Evolutionary conservation across 2,329 filamentous ascomycete genomes (phyloP).

Genomic region (Penicillium capsulatum): DNA sequence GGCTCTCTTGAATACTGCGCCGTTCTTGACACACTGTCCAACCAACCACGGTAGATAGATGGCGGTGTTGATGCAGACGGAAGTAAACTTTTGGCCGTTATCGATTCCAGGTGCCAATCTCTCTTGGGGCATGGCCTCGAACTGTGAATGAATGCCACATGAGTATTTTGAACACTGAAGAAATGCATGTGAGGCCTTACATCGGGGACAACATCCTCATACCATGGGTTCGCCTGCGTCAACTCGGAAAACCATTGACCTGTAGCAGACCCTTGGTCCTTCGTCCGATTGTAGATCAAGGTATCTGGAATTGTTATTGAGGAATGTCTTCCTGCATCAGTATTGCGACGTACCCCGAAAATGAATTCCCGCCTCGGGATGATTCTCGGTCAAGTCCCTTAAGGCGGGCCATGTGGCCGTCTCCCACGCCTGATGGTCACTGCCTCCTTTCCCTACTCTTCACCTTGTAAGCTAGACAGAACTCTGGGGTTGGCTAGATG

Average conservation of each 20-base stretch:
- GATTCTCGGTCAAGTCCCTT: conserved; percentile 56
- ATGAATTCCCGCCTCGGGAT: conserved; percentile 75
- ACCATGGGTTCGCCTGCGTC: conserved; percentile 67
- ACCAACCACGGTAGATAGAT: conserved; percentile 84
- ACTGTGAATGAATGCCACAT: conserved; percentile 42
- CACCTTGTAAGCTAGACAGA: conserved; percentile 1
- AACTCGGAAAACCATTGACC: conserved; percentile 64
- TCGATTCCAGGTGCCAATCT: conserved; percentile 63
- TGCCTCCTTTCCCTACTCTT: conserved; percentile 40
- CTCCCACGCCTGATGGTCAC: conserved; percentile 52
- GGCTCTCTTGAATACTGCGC: conserved; percentile 63
- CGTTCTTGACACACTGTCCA: conserved; percentile 70
- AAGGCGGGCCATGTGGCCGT: conserved; percentile 62
- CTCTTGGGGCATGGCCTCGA: conserved; percentile 54
- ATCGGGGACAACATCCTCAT: conserved; percentile 65
- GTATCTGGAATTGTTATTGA: conserved; percentile 42
- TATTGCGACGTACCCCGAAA: conserved; percentile 58
- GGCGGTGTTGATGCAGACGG: conserved; percentile 85
- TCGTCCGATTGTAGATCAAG: conserved; percentile 57
- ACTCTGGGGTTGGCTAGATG: neutral
- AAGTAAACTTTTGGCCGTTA: conserved; percentile 71
- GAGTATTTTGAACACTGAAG: neutral
- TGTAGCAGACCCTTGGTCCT: conserved; percentile 55
- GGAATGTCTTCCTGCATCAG: no score
- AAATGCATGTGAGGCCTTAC: conserved; percentile 43